Base-by-base conservation (phyloP, 2,329 filamentous ascomycete species). In the Sarocladium kiliense region DNA sequence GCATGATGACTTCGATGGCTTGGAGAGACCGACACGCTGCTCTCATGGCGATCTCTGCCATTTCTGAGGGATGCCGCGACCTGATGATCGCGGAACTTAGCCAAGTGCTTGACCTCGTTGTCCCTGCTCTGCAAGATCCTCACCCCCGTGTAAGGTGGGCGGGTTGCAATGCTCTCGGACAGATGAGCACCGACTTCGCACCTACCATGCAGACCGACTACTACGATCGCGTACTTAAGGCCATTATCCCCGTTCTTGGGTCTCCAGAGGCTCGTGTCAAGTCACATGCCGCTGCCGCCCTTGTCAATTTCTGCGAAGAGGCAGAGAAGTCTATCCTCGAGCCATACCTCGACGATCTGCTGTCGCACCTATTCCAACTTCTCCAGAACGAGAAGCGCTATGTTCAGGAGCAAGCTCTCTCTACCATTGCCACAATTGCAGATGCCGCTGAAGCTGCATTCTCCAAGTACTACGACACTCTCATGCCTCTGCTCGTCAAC, bases 171-270 rank as follows among this genome's bases (percentile, higher is more conserved):
- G 94, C 94, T 41, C 81, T 99, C n/a, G 94, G 94, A 26, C 94
- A 99, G 72, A 99, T 99, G 94, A 97, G 93, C 75, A 99, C 94
- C 30, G 94, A 99, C 68, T 99, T 99, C 70, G 93, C 95, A 12
- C 92, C 92, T 12, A 95, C 89, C 11, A 97, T 99, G 93, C 94
- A 99, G 72, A 88, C 90, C 62, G 94, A 96, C 64, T 96, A 96
- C 71, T 94, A 96, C 70, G 84, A 89, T 60, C 80, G 86, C 44
- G 89, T 99, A 16, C 80, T 99, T 53, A 90, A 86, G 62, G 91
- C 91, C 62, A 94, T 99, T 55, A 91, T 99, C 54, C 92, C 93
- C 1, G 93, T 97, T 1, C 81, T 99, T 5, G 84, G 92, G 65
- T 95, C 91, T 2, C 82, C 90, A 1, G 93, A 99, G 70, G 89